Evolutionary conservation across 2,329 filamentous ascomycete species (phyloP), one percentile per base, ranked within the genome.

Genomic region (Arthrobotrys entomopaga): DNA sequence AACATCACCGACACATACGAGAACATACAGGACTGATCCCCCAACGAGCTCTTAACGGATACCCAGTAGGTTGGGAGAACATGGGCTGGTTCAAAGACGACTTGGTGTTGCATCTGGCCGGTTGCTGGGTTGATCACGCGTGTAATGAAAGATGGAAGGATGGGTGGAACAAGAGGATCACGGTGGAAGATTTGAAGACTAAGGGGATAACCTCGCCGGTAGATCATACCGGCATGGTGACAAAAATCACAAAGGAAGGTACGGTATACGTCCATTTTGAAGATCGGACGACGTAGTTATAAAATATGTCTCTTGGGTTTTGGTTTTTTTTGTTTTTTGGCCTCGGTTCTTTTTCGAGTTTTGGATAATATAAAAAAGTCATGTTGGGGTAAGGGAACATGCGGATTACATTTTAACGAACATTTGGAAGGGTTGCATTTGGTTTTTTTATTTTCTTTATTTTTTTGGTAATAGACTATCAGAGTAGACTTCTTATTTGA

Each of bases 51-150:
- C 79, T 82, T 70, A 82, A 82, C 65, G 79, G 81, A 3, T 82
- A 82, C 70, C 79, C 78, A 0, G 77, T 81, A 20, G 81, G 80
- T 11, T 80, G 78, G 46, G 70, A 78, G 42, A 77, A 80, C 58
- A 82, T 82, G 81, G 80, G 80, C 20, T 83, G 81, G 77, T 77
- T 78, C 20, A 80, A 80, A 34, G 82, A 81, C 50, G 81, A 82
- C 65, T 66, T 82, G n/a, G 78, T 81, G 7, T 81, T 83, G 22
- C 81, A 82, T 76, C 78, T 83, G 57, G 82, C 81, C 0, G 82
- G 81, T 16, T 82, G 81, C 76, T 82, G 81, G 81, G 81, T 82
- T 5, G 77, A 77, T 22, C 77, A 78, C 52, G 77, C 79, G 65
- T 82, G 82, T 64, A 74, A 77, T 46, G 56, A 79, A 49, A 79